A percentile compares a stretch with the other conserved stretches of the same genome.
Conservation (phyloP, 306 rosid genomes). For the Sicyos edulis region DNA sequence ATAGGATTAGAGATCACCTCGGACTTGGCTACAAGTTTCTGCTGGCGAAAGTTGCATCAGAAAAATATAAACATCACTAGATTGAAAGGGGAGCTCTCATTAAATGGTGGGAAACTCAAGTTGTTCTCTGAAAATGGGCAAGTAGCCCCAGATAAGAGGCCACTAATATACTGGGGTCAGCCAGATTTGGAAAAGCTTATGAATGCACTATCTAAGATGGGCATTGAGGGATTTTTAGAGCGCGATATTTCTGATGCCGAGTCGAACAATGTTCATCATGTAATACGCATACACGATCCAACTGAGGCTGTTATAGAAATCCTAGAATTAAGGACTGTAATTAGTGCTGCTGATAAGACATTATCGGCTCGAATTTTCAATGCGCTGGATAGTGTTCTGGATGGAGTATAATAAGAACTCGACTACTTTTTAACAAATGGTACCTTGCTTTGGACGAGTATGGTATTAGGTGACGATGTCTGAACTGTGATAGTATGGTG, state of each 20-base stretch:
- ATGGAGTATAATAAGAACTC: conserved; percentile 27
- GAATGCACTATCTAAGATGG: conserved; percentile 45
- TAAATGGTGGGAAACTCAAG: conserved; percentile 41
- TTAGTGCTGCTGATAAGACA: conserved; percentile 39
- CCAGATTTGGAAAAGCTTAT: conserved; percentile 49
- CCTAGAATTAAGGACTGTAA: conserved; percentile 37
- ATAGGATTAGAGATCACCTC: conserved; percentile 42
- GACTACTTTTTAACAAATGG: not conserved
- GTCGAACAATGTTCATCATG: conserved; percentile 21
- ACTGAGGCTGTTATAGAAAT: conserved; percentile 52
- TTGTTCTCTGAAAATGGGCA: conserved; percentile 32
- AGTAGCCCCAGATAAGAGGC: conserved; percentile 22
- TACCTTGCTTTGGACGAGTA: not conserved
- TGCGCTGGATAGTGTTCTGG: conserved; percentile 41
- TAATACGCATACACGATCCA: conserved; percentile 43
- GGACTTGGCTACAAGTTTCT: conserved; percentile 57
- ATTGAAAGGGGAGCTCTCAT: conserved; percentile 52
- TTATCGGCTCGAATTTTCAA: conserved; percentile 46
- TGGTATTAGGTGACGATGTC: not conserved
- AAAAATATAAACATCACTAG: conserved; percentile 43
- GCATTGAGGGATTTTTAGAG: conserved; percentile 43
- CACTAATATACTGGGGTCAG: conserved; percentile 46
- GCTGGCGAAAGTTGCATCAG: conserved; percentile 47
- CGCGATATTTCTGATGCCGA: conserved; percentile 25
- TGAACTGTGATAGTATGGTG: not conserved